Percentiles rank a stretch among this genome's conserved stretches.
Conservation (phyloP, 176 grass and related monocot species). For the Themeda triandra region DNA sequence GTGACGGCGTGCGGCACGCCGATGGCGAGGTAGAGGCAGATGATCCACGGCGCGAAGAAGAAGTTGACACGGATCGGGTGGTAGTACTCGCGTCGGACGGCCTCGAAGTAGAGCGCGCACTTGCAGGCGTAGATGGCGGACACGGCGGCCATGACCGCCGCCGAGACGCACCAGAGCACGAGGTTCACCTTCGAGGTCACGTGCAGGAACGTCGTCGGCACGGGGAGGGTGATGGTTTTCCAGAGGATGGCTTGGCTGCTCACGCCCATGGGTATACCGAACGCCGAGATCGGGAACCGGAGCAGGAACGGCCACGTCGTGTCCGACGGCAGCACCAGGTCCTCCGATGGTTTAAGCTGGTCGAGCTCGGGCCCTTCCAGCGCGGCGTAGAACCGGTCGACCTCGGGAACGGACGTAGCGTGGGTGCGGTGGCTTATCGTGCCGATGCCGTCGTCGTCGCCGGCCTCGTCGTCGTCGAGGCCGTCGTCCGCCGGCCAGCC, state of each 20-base stretch:
- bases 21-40: conserved; percentile 61
- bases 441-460: background rate
- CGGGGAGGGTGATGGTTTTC: conserved; percentile 57
- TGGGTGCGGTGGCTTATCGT: background rate
- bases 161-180: conserved; percentile 33
- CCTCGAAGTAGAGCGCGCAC: too few species aligned
- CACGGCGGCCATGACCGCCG: too few species aligned
- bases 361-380: conserved; percentile 85
- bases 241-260: conserved; percentile 94
- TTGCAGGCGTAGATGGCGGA: too few species aligned
- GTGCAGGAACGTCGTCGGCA: conserved; percentile 58
- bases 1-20: conserved; percentile 30
- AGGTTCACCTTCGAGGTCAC: conserved; percentile 49
- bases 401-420: conserved; percentile 35
- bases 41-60: conserved; percentile 92
- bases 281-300: conserved; percentile 70
- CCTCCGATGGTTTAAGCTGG: conserved; percentile 54
- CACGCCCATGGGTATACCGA: conserved; percentile 80
- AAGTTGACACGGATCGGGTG: conserved; percentile 87
- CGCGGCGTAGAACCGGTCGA: conserved; percentile 76
- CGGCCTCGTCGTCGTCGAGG: background rate
- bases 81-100: conserved; percentile 21
- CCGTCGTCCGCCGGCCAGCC: background rate
- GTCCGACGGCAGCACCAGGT: conserved; percentile 60
- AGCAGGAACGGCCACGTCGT: conserved; percentile 92